A percentile compares a stretch with the other conserved stretches of the same genome.
phyloP scores from a whole-genome alignment of 108 stramenopile genomes.

The Stephanodiscus minutulus region DNA sequence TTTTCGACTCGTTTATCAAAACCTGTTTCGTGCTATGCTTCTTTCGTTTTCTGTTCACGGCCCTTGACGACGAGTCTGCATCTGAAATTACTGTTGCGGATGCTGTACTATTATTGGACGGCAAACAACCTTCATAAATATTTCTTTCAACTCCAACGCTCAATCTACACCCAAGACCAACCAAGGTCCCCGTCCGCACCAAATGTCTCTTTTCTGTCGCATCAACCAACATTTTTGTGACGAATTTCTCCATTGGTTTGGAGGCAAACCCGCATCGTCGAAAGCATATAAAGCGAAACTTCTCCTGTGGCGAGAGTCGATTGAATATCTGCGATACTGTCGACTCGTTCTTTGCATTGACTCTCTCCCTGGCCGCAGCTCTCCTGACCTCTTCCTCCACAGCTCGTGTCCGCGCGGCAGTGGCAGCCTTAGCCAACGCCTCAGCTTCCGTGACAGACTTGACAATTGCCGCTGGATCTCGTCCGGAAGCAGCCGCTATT shows the following conservation, averaged over 20 bases:
- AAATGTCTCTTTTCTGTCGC: slow-evolving; percentile 32
- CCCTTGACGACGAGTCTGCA: slow-evolving; percentile 9
- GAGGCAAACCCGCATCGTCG: slow-evolving; percentile 50
- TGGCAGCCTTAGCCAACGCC: slow-evolving; percentile 15
- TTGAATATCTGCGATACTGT: slow-evolving; percentile 30
- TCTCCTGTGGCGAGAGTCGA: slow-evolving; percentile 28
- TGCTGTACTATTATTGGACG: neutral
- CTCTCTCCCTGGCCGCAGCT: neutral
- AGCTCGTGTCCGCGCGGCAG: neutral
- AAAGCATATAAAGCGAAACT: slow-evolving; percentile 50
- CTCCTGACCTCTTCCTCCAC: slow-evolving; percentile 8
- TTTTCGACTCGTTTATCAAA: slow-evolving; percentile 44
- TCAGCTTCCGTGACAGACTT: slow-evolving; percentile 19
- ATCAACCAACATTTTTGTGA: slow-evolving; percentile 35
- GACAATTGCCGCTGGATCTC: slow-evolving; percentile 40
- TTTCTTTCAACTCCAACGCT: slow-evolving; percentile 3
- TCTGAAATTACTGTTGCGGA: slow-evolving; percentile 14
- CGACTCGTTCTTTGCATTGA: slow-evolving; percentile 5
- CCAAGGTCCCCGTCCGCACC: slow-evolving; percentile 18
- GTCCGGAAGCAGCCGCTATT: slow-evolving; percentile 39
- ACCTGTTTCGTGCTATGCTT: slow-evolving; percentile 36
- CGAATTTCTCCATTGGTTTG: slow-evolving; percentile 38
- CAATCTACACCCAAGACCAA: slow-evolving; percentile 24
- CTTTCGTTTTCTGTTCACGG: slow-evolving; percentile 11
- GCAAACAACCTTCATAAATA: neutral